Evolutionary conservation across 306 rosid species (phyloP).

Genomic region (Vigna nakashimae): DNA sequence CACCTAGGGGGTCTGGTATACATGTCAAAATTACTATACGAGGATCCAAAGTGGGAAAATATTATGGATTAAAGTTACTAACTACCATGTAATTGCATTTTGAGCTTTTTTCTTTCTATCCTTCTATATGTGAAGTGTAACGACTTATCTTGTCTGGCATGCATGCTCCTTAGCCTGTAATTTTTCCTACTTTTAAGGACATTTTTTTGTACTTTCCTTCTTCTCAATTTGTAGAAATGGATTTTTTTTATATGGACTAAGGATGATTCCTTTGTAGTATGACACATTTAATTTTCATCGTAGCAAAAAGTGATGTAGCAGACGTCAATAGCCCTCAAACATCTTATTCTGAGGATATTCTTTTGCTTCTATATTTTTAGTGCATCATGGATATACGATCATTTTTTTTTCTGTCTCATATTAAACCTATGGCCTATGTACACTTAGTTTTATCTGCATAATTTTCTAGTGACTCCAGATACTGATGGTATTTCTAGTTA

Average conservation of each 20-base stretch:
- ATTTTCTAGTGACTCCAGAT: constrained; percentile 7
- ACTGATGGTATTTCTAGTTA: neutral
- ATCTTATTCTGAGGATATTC: neutral
- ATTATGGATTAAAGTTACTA: constrained; percentile 2
- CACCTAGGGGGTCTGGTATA: neutral
- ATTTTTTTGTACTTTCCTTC: constrained; percentile 22
- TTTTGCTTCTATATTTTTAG: neutral
- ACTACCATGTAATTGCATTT: constrained; percentile 6
- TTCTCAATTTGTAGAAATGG: neutral
- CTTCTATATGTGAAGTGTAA: constrained; percentile 24
- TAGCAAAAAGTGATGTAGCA: neutral
- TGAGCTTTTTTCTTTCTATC: constrained; percentile 18
- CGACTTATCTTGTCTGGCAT: neutral
- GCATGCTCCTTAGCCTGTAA: neutral
- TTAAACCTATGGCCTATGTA: neutral
- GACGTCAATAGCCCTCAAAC: constrained; percentile 17
- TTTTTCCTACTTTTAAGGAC: neutral
- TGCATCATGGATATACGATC: neutral
- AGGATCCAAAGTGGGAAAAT: neutral
- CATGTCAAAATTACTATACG: constrained; percentile 5
- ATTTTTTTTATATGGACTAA: constrained; percentile 2
- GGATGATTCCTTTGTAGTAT: neutral
- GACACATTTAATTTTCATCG: neutral
- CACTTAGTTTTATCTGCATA: constrained; percentile 14
- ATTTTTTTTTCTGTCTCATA: neutral